Percentiles rank a stretch among this genome's conserved stretches.
Conservation (phyloP, 352 stramenopile species). For the Ochromonadaceae sp. region DNA sequence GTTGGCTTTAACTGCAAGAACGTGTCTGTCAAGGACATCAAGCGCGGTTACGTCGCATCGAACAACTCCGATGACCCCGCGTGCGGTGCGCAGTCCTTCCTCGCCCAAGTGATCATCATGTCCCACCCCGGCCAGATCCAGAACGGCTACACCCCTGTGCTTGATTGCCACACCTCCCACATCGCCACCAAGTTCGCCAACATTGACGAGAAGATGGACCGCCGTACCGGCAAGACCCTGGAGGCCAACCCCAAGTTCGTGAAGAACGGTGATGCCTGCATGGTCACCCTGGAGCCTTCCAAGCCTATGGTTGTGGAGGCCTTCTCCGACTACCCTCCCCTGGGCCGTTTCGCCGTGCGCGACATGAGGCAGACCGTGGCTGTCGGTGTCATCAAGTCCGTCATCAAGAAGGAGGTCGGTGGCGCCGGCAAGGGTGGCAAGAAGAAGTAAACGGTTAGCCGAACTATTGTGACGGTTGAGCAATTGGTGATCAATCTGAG, state of each 20-base stretch:
- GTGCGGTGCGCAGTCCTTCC: conserved; percentile 58
- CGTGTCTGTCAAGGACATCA: conserved; percentile 77
- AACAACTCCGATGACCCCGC: conserved; percentile 80
- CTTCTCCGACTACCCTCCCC: conserved; percentile 86
- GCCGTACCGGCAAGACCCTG: conserved; percentile 80
- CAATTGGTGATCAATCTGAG: neutral
- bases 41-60: conserved; percentile 77
- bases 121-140: conserved; percentile 80
- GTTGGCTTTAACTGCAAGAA: conserved; percentile 96
- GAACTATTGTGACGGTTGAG: no score
- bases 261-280: conserved; percentile 84
- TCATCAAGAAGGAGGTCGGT: conserved; percentile 54
- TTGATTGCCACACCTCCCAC: conserved; percentile 94
- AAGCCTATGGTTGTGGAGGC: conserved; percentile 87
- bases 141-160: conserved; percentile 78
- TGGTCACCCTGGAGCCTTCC: conserved; percentile 77
- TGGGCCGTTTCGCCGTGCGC: conserved; percentile 87
- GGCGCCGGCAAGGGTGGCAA: conserved; percentile 28
- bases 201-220: conserved; percentile 91
- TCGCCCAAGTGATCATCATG: conserved; percentile 81
- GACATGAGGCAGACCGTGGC: conserved; percentile 91
- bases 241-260: conserved; percentile 81
- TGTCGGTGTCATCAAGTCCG: conserved; percentile 87
- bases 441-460: conserved; percentile 31
- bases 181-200: conserved; percentile 82